phyloP scores from a whole-genome alignment of 2,329 filamentous ascomycete genomes.

The Esteya vermicola region DNA sequence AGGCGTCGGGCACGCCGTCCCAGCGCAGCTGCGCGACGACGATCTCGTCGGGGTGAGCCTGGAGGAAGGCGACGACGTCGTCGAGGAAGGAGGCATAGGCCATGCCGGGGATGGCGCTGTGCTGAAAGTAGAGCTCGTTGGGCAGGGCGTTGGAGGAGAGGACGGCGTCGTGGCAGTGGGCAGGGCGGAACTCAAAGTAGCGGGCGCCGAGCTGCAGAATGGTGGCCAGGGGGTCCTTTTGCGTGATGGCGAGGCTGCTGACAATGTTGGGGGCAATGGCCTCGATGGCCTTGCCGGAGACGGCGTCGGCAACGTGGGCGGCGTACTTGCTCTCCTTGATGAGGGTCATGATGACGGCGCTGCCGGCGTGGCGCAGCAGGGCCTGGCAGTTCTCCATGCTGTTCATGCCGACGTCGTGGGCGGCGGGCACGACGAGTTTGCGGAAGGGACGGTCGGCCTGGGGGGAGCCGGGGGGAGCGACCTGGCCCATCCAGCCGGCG shows the following conservation, averaged over 20 bases:
- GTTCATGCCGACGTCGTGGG: conserved; percentile 38
- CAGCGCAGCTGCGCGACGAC: conserved; percentile 33
- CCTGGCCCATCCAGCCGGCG: conserved; percentile 26
- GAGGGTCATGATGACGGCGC: conserved; percentile 15
- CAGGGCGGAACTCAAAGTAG: conserved; percentile 38
- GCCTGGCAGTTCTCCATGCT: conserved; percentile 26
- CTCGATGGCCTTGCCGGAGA: conserved; percentile 15
- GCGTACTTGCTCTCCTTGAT: conserved; percentile 13
- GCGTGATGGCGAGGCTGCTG: conserved; percentile 32
- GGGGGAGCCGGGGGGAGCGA: conserved; percentile 23
- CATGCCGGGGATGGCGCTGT: conserved; percentile 35
- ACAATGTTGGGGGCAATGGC: conserved; percentile 27
- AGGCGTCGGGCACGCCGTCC: conserved; percentile 33
- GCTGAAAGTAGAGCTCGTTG: conserved; percentile 34
- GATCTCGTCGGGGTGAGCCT: conserved; percentile 26
- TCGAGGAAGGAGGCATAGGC: conserved; percentile 26
- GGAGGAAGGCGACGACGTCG: conserved; percentile 26
- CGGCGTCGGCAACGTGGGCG: conserved; percentile 13
- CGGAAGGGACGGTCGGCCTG: conserved; percentile 25
- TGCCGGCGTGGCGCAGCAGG: conserved; percentile 22
- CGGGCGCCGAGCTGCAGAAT: conserved; percentile 31
- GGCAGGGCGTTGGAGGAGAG: conserved; percentile 21
- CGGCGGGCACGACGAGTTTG: conserved; percentile 27
- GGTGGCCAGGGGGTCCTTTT: conserved; percentile 29
- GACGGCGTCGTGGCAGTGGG: conserved; percentile 28